A percentile compares a stretch with the other conserved stretches of the same genome.
These are phyloP conservation scores for Macrophomina tecta DNA, from an alignment of 2,329 filamentous ascomycete genomes.

Conservation along the genomic window DNA sequence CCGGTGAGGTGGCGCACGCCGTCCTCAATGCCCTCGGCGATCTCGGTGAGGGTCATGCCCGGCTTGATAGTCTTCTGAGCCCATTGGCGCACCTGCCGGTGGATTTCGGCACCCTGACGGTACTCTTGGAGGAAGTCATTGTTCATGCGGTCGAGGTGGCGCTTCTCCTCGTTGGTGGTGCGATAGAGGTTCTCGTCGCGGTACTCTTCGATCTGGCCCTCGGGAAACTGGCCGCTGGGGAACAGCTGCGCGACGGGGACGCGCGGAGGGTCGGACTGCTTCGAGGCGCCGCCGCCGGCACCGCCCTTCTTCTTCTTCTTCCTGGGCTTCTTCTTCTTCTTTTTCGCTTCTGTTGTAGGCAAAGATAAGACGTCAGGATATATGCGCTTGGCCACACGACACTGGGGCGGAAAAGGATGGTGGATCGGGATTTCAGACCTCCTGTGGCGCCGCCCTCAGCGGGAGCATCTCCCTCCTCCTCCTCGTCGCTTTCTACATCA, in stretches of 20 bases:
- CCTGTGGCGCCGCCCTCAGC: slow-evolving; percentile 39
- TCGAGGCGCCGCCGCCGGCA: slow-evolving; percentile 55
- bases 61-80: slow-evolving; percentile 81
- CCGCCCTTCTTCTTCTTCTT: slow-evolving; percentile 68
- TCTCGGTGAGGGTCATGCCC: slow-evolving; percentile 79
- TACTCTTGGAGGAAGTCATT: slow-evolving; percentile 81
- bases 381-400: background rate
- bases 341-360: slow-evolving; percentile 65
- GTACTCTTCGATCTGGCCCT: slow-evolving; percentile 81
- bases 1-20: slow-evolving; percentile 78
- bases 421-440: slow-evolving; percentile 24
- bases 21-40: slow-evolving; percentile 87
- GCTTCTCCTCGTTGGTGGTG: slow-evolving; percentile 84
- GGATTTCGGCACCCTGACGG: slow-evolving; percentile 84
- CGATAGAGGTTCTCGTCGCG: slow-evolving; percentile 76
- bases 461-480: slow-evolving; percentile 59
- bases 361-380: slow-evolving; percentile 25
- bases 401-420: background rate
- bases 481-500: slow-evolving; percentile 56
- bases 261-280: slow-evolving; percentile 79
- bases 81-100: slow-evolving; percentile 85
- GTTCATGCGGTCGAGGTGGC: slow-evolving; percentile 80
- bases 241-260: slow-evolving; percentile 77
- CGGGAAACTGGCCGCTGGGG: slow-evolving; percentile 73
- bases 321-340: slow-evolving; percentile 82